phyloP scores from a whole-genome alignment of 2,329 filamentous ascomycete genomes.

The Pezicula carpinea region DNA sequence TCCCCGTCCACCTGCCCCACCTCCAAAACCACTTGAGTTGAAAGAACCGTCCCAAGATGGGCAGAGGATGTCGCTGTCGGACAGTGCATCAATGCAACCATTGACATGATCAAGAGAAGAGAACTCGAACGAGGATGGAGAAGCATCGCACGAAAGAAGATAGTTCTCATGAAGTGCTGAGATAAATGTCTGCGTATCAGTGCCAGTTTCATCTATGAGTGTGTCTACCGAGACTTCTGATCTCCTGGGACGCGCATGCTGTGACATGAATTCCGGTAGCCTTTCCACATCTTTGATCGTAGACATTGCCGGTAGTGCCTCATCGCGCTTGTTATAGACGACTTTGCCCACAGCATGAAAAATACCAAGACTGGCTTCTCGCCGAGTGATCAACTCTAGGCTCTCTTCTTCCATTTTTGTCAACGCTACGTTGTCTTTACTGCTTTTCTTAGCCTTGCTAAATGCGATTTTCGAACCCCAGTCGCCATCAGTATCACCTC shows the following conservation, averaged over 20 bases:
- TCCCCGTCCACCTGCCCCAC: conserved; percentile 43
- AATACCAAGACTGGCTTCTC: conserved; percentile 86
- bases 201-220: conserved; percentile 89
- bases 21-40: conserved; percentile 49
- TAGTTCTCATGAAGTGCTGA: conserved; percentile 94
- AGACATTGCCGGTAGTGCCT: conserved; percentile 36
- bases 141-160: conserved; percentile 69
- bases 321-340: conserved; percentile 88
- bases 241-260: conserved; percentile 52
- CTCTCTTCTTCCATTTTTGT: conserved; percentile 77
- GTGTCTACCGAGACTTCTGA: conserved; percentile 66
- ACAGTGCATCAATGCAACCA: conserved; percentile 81
- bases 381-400: conserved; percentile 74
- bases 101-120: conserved; percentile 74
- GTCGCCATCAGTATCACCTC: conserved; percentile 67
- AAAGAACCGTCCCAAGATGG: conserved; percentile 68
- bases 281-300: conserved; percentile 42
- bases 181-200: conserved; percentile 85
- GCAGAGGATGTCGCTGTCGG: conserved; percentile 80
- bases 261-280: conserved; percentile 55
- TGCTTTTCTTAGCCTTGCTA: conserved; percentile 57
- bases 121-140: conserved; percentile 42
- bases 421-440: conserved; percentile 52
- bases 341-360: conserved; percentile 97
- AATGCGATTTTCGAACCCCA: conserved; percentile 73